Percentiles rank a stretch among this genome's conserved stretches.
These are phyloP conservation scores for Aureobasidium mangrovei DNA, from an alignment of 2,329 filamentous ascomycete species.

Conservation along the genomic window DNA sequence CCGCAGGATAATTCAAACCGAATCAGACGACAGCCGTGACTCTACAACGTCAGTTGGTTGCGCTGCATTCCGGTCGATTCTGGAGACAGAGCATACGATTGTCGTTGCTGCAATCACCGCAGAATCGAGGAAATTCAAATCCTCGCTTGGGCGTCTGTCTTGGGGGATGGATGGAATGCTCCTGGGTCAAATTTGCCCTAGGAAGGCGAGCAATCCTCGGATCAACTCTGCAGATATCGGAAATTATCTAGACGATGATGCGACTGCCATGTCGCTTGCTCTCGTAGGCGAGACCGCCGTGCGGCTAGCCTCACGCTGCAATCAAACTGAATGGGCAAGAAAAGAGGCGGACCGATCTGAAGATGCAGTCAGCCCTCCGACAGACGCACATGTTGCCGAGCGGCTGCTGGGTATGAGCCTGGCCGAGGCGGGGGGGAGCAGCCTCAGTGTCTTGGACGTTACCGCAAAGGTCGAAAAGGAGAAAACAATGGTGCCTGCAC, in stretches of 20 bases:
- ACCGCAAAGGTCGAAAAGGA: constrained; percentile 61
- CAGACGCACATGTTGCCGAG: constrained; percentile 30
- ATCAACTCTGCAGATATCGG: too few relatives aligned
- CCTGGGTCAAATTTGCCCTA: too few relatives aligned
- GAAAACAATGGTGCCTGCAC: constrained; percentile 74
- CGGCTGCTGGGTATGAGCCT: constrained; percentile 65
- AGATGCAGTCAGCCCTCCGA: constrained; percentile 18
- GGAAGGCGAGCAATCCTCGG: too few relatives aligned
- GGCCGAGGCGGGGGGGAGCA: constrained; percentile 58
- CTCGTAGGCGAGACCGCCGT: constrained; percentile 73
- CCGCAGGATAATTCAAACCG: constrained; percentile 66
- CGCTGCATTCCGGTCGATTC: too few relatives aligned
- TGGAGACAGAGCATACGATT: too few relatives aligned
- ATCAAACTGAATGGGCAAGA: constrained; percentile 29
- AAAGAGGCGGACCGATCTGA: constrained; percentile 24
- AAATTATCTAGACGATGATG: too few relatives aligned
- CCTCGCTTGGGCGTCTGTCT: too few relatives aligned
- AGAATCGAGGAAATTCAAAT: too few relatives aligned
- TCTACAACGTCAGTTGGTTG: too few relatives aligned
- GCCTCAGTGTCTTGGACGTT: constrained; percentile 67
- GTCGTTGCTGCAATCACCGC: too few relatives aligned
- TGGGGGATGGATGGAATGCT: too few relatives aligned
- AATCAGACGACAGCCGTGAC: constrained; percentile 20
- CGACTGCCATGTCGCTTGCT: constrained; percentile 38
- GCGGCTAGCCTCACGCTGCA: constrained; percentile 66